These are phyloP conservation scores for Leccinellum luteum DNA, from an alignment of 768 basidiomycete genomes.

Conservation along the genomic window DNA sequence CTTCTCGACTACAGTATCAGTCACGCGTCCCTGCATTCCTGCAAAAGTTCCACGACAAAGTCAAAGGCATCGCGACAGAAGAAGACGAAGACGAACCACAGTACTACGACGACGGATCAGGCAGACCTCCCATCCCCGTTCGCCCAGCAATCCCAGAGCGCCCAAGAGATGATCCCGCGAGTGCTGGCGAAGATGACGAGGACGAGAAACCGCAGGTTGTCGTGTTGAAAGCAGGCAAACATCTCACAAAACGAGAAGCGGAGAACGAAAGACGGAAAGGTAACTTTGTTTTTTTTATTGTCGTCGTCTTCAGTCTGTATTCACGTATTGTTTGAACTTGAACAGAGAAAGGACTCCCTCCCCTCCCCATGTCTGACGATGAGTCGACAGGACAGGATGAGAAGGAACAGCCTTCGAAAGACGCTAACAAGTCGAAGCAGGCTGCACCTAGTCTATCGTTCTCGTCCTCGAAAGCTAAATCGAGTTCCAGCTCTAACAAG, in stretches of 20 bases:
- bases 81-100: conserved; percentile 46
- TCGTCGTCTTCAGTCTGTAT: not conserved
- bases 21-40: conserved; percentile 62
- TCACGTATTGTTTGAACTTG: conserved; percentile 3
- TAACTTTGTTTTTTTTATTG: conserved; percentile 30
- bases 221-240: conserved; percentile 85
- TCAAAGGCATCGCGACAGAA: conserved; percentile 51
- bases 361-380: conserved; percentile 42
- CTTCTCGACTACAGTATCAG: conserved; percentile 64
- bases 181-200: conserved; percentile 64
- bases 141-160: conserved; percentile 72
- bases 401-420: conserved; percentile 16
- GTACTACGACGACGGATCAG: conserved; percentile 65
- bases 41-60: conserved; percentile 59
- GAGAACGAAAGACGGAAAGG: conserved; percentile 77
- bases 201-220: conserved; percentile 91
- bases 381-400: conserved; percentile 29
- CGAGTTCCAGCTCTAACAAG: conserved; percentile 24
- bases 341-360: conserved; percentile 60
- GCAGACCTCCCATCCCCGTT: conserved; percentile 69
- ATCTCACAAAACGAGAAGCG: conserved; percentile 73
- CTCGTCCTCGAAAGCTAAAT: conserved; percentile 34
- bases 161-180: conserved; percentile 66
- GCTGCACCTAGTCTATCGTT: conserved; percentile 35
- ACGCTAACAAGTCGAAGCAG: conserved; percentile 24